phyloP scores from a whole-genome alignment of 495 filamentous ascomycete genomes.

The Apiosordaria backusii region DNA sequence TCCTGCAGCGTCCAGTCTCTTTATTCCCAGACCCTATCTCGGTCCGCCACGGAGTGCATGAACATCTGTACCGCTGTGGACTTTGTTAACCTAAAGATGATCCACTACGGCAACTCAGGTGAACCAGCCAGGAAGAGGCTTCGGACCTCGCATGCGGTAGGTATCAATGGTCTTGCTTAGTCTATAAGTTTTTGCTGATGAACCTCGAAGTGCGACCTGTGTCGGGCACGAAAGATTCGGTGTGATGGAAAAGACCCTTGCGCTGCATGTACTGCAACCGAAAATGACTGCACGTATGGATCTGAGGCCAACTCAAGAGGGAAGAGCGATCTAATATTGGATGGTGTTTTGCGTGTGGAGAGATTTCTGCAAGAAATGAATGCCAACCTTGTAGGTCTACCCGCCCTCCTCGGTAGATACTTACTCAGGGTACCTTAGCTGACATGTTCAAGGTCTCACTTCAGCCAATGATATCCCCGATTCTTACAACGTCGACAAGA shows the following conservation, averaged over 20 bases:
- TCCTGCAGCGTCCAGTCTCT: neutral
- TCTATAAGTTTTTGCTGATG: neutral
- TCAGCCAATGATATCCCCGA: conserved; percentile 1
- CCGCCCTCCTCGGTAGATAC: neutral
- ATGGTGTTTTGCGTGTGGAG: conserved; percentile 34
- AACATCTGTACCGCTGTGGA: no score
- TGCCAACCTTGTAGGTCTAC: conserved; percentile 17
- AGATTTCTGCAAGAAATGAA: conserved; percentile 28
- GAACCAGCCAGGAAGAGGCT: conserved; percentile 27
- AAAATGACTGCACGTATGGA: conserved; percentile 35
- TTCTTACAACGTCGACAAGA: neutral
- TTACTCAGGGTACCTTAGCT: neutral
- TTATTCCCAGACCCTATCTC: neutral
- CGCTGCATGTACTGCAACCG: conserved; percentile 25
- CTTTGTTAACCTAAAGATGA: no score
- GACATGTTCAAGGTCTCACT: conserved; percentile 2
- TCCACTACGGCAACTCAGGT: conserved; percentile 14
- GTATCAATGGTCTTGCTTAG: conserved; percentile 4
- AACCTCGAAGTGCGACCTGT: conserved; percentile 23
- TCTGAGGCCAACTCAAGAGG: conserved; percentile 31
- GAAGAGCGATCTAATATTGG: conserved; percentile 37
- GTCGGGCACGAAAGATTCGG: conserved; percentile 28
- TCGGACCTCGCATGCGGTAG: conserved; percentile 27
- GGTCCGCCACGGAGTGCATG: conserved; percentile 20
- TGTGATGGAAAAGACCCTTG: conserved; percentile 36